phyloP scores from a whole-genome alignment of 2,329 filamentous ascomycete genomes.

The Calonectria montana region DNA sequence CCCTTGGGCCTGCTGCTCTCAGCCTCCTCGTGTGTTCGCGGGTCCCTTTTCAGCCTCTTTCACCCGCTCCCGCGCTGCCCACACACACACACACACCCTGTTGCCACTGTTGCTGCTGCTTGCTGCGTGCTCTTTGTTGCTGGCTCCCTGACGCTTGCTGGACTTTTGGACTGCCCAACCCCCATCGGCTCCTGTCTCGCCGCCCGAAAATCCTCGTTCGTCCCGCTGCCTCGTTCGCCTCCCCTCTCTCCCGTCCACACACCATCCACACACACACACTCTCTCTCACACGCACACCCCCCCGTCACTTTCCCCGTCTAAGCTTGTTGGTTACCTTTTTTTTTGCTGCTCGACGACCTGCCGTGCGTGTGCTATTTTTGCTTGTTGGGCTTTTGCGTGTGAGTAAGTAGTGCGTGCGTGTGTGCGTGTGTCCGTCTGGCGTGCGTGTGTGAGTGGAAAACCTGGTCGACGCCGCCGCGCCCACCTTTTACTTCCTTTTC shows the following conservation, averaged over 20 bases:
- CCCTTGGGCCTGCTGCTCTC: not conserved
- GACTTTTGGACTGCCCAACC: not conserved
- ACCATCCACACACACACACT: conserved; percentile 2
- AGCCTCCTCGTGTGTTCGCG: conserved; percentile 11
- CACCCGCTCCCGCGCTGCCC: conserved; percentile 8
- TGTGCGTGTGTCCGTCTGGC: not conserved
- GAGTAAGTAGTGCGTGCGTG: not conserved
- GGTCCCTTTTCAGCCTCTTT: conserved; percentile 15
- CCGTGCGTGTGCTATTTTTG: not conserved
- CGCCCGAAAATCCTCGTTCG: conserved; percentile 7
- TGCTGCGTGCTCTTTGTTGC: not conserved
- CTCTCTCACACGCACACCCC: too few relatives aligned
- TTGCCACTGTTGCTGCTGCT: not conserved
- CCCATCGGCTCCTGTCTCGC: not conserved
- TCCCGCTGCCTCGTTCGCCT: not conserved
- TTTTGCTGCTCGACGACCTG: not conserved
- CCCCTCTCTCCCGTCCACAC: not conserved
- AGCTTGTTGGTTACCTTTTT: not conserved
- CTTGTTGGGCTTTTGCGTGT: not conserved
- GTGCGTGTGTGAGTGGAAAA: conserved; percentile 17
- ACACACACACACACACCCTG: not conserved
- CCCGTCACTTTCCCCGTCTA: not conserved
- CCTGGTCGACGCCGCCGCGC: conserved; percentile 21
- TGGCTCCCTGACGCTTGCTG: not conserved
- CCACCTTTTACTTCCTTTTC: conserved; percentile 20